Conservation (phyloP, 768 basidiomycete species). For the Pulveroboletus sp. region DNA sequence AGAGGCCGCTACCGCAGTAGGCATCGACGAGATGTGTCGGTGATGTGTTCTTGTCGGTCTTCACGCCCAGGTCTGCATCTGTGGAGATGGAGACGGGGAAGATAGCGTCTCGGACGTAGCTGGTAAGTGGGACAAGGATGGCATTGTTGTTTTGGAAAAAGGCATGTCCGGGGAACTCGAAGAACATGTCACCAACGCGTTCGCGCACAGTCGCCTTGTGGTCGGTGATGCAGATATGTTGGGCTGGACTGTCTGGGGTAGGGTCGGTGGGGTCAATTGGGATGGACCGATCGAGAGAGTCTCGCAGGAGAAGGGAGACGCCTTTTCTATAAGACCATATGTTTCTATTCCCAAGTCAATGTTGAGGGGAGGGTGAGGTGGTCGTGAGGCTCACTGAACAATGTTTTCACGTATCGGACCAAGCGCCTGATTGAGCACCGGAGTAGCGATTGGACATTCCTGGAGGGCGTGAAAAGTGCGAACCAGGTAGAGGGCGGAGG, state of each 20-base stretch:
- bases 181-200: conserved; percentile 71
- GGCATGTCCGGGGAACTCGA: conserved; percentile 81
- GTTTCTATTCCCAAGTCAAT: conserved; percentile 45
- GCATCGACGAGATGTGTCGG: conserved; percentile 92
- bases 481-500: no score
- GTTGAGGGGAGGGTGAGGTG: no score
- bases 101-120: conserved; percentile 76
- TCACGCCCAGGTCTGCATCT: conserved; percentile 11
- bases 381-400: conserved; percentile 46
- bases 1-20: conserved; percentile 88
- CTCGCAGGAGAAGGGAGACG: conserved; percentile 86
- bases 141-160: conserved; percentile 99
- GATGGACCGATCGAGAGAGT: conserved; percentile 51
- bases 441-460: conserved; percentile 92
- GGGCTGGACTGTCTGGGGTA: conserved; percentile 39
- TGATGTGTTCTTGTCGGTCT: not conserved
- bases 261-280: conserved; percentile 22
- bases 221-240: conserved; percentile 78
- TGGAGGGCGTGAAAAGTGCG: conserved; percentile 22
- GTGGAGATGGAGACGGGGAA: conserved; percentile 35
- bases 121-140: conserved; percentile 77
- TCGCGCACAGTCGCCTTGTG: conserved; percentile 81
- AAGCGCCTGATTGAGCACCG: conserved; percentile 68
- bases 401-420: conserved; percentile 59
- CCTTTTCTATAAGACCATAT: conserved; percentile 79